These are phyloP conservation scores for Elsinoe necatrix DNA, from an alignment of 2,329 filamentous ascomycete species.

Conservation along the genomic window DNA sequence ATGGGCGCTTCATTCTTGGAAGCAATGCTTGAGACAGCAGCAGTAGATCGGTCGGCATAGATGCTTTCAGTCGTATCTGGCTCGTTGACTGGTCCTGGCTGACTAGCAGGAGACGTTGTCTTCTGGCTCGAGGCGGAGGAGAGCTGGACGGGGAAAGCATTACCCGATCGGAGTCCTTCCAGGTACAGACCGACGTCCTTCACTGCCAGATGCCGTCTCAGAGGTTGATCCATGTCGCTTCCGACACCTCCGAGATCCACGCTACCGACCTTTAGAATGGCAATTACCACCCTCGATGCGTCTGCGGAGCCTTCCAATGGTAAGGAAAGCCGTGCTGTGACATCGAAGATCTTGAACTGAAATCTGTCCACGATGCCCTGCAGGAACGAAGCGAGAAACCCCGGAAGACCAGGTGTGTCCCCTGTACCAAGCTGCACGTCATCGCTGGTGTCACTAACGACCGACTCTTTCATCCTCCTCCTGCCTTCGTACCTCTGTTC, in stretches of 20 bases:
- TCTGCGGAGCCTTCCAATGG: slow-evolving; percentile 24
- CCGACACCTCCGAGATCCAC: slow-evolving; percentile 3
- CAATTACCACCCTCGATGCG: slow-evolving; percentile 21
- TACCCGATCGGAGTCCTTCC: background rate
- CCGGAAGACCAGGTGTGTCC: slow-evolving; percentile 58
- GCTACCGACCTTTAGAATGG: slow-evolving; percentile 4
- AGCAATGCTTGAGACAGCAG: background rate
- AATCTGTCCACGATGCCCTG: slow-evolving; percentile 66
- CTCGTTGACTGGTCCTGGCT: background rate
- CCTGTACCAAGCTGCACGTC: slow-evolving; percentile 62
- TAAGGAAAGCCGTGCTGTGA: slow-evolving; percentile 58
- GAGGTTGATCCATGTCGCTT: background rate
- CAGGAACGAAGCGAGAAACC: slow-evolving; percentile 62
- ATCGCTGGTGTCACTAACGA: slow-evolving; percentile 42
- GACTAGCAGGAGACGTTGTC: background rate
- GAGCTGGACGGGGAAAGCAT: background rate
- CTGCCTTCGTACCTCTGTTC: slow-evolving; percentile 61
- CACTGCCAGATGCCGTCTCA: background rate
- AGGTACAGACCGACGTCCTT: slow-evolving; percentile 1
- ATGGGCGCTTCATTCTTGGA: background rate
- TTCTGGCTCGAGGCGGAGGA: background rate
- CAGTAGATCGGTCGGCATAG: background rate
- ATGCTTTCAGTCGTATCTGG: background rate
- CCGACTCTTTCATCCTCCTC: slow-evolving; percentile 52
- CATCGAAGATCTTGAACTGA: slow-evolving; percentile 55